These are phyloP conservation scores for Emergomyces orientalis DNA, from an alignment of 2,329 filamentous ascomycete species.

Conservation along the genomic window DNA sequence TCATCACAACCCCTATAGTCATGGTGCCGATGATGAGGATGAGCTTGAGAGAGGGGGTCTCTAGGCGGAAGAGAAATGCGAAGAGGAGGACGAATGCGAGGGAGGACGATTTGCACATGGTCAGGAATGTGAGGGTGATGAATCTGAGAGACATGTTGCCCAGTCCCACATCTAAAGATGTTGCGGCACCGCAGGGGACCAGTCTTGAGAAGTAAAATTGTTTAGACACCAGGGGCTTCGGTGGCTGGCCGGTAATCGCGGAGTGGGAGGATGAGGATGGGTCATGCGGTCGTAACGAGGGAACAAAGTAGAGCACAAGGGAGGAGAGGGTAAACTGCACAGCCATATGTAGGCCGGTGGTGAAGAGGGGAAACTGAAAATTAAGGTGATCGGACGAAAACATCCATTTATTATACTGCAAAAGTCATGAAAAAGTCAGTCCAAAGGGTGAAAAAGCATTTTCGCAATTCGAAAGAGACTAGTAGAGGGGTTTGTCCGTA, in stretches of 20 bases:
- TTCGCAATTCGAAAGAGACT: not conserved
- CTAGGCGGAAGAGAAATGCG: conserved; percentile 86
- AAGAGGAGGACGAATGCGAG: conserved; percentile 92
- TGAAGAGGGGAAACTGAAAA: conserved; percentile 92
- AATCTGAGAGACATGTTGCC: conserved; percentile 95
- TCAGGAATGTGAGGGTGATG: conserved; percentile 95
- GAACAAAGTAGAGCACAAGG: conserved; percentile 70
- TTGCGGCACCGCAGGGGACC: conserved; percentile 83
- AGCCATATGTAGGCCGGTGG: conserved; percentile 88
- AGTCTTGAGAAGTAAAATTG: conserved; percentile 83
- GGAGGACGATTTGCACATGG: conserved; percentile 98
- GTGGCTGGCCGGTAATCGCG: conserved; percentile 23
- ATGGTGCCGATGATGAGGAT: conserved; percentile 82
- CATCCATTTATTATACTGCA: conserved; percentile 99
- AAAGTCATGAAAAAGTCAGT: conserved; percentile 2
- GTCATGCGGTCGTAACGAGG: conserved; percentile 61
- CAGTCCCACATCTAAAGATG: conserved; percentile 87
- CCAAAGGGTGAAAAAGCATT: conserved; percentile 12
- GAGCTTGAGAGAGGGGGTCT: conserved; percentile 75
- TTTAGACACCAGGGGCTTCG: conserved; percentile 43
- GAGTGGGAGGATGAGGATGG: conserved; percentile 20
- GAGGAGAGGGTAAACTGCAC: conserved; percentile 80
- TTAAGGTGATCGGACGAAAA: conserved; percentile 76
- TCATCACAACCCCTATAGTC: conserved; percentile 91
- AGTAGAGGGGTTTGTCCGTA: conserved; percentile 40